Evolutionary conservation across 805 yeast species (phyloP).

Genomic region (Wickerhamiella domercqiae): DNA sequence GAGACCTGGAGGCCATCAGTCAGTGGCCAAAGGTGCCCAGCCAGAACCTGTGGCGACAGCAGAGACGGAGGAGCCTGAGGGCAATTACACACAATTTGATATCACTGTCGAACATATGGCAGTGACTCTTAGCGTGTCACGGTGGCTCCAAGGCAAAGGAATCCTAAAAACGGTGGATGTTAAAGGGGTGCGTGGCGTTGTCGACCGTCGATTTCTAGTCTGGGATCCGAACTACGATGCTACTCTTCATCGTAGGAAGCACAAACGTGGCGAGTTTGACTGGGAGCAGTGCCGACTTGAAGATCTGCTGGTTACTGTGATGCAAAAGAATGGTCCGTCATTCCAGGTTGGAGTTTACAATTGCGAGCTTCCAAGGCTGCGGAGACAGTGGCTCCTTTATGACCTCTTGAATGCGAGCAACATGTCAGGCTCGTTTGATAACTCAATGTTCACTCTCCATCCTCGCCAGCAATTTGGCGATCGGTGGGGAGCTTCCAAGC

Average conservation of each 20-base stretch:
- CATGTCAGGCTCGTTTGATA: constrained; percentile 84
- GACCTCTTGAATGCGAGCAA: constrained; percentile 74
- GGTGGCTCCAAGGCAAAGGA: constrained; percentile 86
- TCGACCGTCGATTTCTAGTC: constrained; percentile 74
- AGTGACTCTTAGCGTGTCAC: constrained; percentile 61
- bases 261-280: constrained; percentile 84
- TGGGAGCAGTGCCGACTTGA: constrained; percentile 68
- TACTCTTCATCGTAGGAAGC: constrained; percentile 52
- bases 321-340: constrained; percentile 56
- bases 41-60: constrained; percentile 40
- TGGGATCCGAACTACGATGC: constrained; percentile 81
- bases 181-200: constrained; percentile 78
- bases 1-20: constrained; percentile 45
- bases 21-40: constrained; percentile 49
- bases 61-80: constrained; percentile 41
- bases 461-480: constrained; percentile 38
- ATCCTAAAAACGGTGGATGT: constrained; percentile 66
- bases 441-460: constrained; percentile 83
- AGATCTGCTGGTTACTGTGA: constrained; percentile 67
- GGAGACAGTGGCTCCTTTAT: constrained; percentile 88
- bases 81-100: constrained; percentile 93
- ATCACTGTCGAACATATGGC: constrained; percentile 74
- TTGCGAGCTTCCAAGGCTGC: constrained; percentile 60
- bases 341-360: constrained; percentile 78
- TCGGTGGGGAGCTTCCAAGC: constrained; percentile 16